Evolutionary conservation across 208 protist species (phyloP).

Genomic region (Trypanosomatidae sp.): DNA sequence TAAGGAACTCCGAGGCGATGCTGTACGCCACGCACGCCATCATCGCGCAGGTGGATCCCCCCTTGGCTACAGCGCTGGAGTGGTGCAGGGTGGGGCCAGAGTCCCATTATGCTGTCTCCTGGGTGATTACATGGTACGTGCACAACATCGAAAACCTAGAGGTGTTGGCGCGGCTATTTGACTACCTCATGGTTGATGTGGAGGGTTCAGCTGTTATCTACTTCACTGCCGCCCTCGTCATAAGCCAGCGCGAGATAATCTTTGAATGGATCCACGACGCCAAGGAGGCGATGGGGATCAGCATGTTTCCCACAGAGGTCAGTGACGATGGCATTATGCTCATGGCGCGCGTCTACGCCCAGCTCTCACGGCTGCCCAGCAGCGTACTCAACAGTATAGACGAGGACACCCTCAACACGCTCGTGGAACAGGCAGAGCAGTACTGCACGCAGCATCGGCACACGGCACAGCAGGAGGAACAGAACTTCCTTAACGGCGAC

Average conservation of each 20-base stretch:
- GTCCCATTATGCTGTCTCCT: slow-evolving; percentile 86
- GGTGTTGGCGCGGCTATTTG: slow-evolving; percentile 65
- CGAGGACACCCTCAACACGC: slow-evolving; percentile 28
- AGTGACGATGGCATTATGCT: slow-evolving; percentile 48
- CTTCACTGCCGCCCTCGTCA: slow-evolving; percentile 70
- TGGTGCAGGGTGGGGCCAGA: slow-evolving; percentile 68
- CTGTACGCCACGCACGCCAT: slow-evolving; percentile 77
- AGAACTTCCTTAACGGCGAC: slow-evolving; percentile 55
- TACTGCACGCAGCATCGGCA: slow-evolving; percentile 31
- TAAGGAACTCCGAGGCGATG: slow-evolving; percentile 69
- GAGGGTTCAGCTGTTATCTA: slow-evolving; percentile 58
- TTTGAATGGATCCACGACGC: slow-evolving; percentile 45
- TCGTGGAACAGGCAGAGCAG: slow-evolving; percentile 35
- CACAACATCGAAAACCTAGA: slow-evolving; percentile 49
- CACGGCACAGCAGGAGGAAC: slow-evolving; percentile 29
- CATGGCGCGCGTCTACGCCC: slow-evolving; percentile 74
- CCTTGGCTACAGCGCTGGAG: slow-evolving; percentile 66
- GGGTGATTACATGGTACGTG: slow-evolving; percentile 89
- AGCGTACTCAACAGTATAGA: slow-evolving; percentile 37
- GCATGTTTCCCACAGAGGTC: slow-evolving; percentile 21
- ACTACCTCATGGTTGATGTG: slow-evolving; percentile 72
- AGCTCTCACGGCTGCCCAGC: slow-evolving; percentile 50
- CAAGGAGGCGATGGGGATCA: slow-evolving; percentile 22
- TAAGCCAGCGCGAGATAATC: slow-evolving; percentile 54
- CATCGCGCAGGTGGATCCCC: slow-evolving; percentile 51